Evolutionary conservation across 2,329 filamentous ascomycete species (phyloP).

Genomic region (Aspergillus pseudoterreus): DNA sequence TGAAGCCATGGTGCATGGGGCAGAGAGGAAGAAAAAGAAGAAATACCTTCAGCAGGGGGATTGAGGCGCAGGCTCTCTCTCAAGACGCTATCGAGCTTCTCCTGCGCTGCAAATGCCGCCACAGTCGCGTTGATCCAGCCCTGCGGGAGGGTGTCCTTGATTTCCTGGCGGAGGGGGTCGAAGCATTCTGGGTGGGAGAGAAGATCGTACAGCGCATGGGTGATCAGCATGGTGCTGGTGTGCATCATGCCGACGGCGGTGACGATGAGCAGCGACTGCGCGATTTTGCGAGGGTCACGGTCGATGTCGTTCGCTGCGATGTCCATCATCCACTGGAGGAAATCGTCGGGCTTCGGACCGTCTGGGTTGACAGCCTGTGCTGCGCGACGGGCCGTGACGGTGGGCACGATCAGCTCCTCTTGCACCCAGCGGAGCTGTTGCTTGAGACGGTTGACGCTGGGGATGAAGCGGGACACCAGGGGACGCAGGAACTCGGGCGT

Average conservation of each 20-base stretch:
- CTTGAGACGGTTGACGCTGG: constrained; percentile 31
- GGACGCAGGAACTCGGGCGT: constrained; percentile 33
- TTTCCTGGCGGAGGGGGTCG: constrained; percentile 50
- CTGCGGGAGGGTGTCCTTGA: constrained; percentile 23
- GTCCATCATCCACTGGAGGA: constrained; percentile 34
- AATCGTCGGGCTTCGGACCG: constrained; percentile 26
- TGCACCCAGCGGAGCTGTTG: constrained; percentile 26
- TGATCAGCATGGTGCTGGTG: constrained; percentile 26
- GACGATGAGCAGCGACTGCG: constrained; percentile 23
- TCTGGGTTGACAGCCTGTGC: constrained; percentile 14
- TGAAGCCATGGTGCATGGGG: not conserved
- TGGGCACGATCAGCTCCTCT: constrained; percentile 30
- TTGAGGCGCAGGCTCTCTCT: constrained; percentile 27
- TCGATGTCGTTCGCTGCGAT: constrained; percentile 19
- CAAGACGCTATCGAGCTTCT: constrained; percentile 26
- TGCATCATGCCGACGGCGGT: constrained; percentile 26
- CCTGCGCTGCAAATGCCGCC: constrained; percentile 15
- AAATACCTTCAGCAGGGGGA: constrained; percentile 25
- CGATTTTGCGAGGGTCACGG: constrained; percentile 18
- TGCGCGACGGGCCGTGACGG: constrained; percentile 27
- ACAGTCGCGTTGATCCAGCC: constrained; percentile 25
- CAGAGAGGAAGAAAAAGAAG: not conserved
- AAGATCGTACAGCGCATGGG: constrained; percentile 51
- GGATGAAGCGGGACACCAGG: constrained; percentile 31
- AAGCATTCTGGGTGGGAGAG: constrained; percentile 49